phyloP scores from a whole-genome alignment of 805 yeast species.

The Suhomyces faveliae region DNA sequence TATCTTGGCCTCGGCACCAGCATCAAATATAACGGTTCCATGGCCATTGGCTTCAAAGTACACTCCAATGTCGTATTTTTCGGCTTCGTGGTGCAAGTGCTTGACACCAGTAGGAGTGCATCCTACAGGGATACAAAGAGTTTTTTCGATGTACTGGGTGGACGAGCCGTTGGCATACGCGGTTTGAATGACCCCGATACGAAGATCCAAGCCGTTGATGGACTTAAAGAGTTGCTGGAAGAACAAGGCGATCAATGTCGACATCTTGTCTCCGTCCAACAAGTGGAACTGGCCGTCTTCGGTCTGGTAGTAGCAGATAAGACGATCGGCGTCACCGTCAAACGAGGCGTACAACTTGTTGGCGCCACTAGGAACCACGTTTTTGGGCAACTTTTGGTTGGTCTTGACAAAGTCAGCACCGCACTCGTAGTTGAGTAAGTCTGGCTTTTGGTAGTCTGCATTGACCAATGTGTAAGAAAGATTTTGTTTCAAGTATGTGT shows the following conservation, averaged over 20 bases:
- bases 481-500: conserved; percentile 35
- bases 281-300: conserved; percentile 44
- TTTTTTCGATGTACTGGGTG: conserved; percentile 63
- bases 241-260: conserved; percentile 75
- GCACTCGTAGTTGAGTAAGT: conserved; percentile 67
- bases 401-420: conserved; percentile 98
- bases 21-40: conserved; percentile 87
- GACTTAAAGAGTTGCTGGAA: conserved; percentile 53
- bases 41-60: conserved; percentile 99
- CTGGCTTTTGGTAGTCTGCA: conserved; percentile 51
- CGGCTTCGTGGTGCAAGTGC: conserved; percentile 91
- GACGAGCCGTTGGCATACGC: conserved; percentile 97
- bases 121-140: conserved; percentile 69
- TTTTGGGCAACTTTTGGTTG: conserved; percentile 72
- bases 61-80: conserved; percentile 81
- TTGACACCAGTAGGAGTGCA: conserved; percentile 97
- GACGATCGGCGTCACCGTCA: conserved; percentile 97
- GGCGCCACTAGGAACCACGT: conserved; percentile 43
- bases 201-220: conserved; percentile 42
- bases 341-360: conserved; percentile 70
- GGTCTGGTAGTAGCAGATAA: conserved; percentile 70
- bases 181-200: conserved; percentile 89
- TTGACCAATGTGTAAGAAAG: conserved; percentile 52
- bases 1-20: conserved; percentile 39
- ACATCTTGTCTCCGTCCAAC: conserved; percentile 91